Base-by-base conservation (phyloP, 768 basidiomycete species). In the Podaxis sp. region DNA sequence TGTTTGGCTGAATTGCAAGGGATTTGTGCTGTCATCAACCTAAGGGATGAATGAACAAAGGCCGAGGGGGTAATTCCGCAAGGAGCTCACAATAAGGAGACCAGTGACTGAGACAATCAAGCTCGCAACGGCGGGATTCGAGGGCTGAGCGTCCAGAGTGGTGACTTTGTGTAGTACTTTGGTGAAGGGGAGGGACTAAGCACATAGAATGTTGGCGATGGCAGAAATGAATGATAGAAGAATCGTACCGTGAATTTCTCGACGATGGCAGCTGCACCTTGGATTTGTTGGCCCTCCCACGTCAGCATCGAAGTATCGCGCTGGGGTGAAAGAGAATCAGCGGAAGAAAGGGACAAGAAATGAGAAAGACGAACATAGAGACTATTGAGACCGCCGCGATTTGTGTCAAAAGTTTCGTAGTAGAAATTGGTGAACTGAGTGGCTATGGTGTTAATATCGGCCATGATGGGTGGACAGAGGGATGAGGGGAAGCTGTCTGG, bases 101-200 rank as follows among this genome's bases (percentile, higher is more conserved):
- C 96, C 96, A n/a, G 95, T 97, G 19, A 99, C 94, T 72, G 87
- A 87, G 63, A 98, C 93, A 54, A 93, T 74, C 82, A 60, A 42
- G 39, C 51, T 59, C n/a, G 17, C 55, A 22, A 26, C 33, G 38
- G 36, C 8, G 1, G 61, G 26, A 6, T 24, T 26, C 1, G 95
- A 92, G 1, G 96, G 96, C 74, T 99, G 97, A 12, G 88, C 91
- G 73, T 97, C 95, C 46, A 87, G 76, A 6, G 95, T 98, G 22
- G 85, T 79, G 69, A 98, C 82, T 56, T 86, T 84, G 82, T 98
- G 96, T 69, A 76, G 75, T 54, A 98, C 93, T 67, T 84, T 88
- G 48, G 70, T n/a, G 80, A 98, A 98, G 9, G 94, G 92, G 54
- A 98, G 81, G 40, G 67, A 67, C 95, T 92, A 69, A n/a, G 55